Percentiles rank a stretch among this genome's conserved stretches.
These are phyloP conservation scores for Diplotaxis tenuifolia DNA, from an alignment of 345 rosid genomes.

Conservation along the genomic window DNA sequence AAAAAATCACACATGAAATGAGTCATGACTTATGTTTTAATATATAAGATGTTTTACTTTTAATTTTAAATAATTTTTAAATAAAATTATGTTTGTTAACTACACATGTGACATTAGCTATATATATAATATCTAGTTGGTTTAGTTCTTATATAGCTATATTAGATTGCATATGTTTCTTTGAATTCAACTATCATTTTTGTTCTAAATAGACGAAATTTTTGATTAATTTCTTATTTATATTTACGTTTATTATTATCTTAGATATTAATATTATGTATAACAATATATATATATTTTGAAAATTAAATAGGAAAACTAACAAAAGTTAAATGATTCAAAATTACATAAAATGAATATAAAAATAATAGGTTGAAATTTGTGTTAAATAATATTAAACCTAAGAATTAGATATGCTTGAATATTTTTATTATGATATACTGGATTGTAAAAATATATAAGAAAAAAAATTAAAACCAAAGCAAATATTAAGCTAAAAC, in stretches of 20 bases:
- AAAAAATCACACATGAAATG: too few species aligned
- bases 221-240: neutral
- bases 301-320: neutral
- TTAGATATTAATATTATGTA: neutral
- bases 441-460: neutral
- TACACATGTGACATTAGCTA: neutral
- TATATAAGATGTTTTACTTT: neutral
- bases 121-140: neutral
- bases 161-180: neutral
- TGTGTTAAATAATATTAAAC: neutral
- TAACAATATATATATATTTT: neutral
- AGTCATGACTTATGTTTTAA: too few species aligned
- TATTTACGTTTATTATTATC: neutral
- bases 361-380: neutral
- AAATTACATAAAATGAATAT: neutral
- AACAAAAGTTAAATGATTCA: neutral
- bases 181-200: neutral
- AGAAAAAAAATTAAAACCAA: neutral
- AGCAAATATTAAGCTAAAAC: neutral
- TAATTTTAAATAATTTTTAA: neutral
- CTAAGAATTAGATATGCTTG: neutral
- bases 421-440: neutral
- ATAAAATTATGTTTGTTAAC: neutral
- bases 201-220: neutral
- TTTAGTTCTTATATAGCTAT: neutral